Percentiles rank a stretch among this genome's conserved stretches.
phyloP scores from a whole-genome alignment of 768 basidiomycete genomes.

The Tulasnella sp. region DNA sequence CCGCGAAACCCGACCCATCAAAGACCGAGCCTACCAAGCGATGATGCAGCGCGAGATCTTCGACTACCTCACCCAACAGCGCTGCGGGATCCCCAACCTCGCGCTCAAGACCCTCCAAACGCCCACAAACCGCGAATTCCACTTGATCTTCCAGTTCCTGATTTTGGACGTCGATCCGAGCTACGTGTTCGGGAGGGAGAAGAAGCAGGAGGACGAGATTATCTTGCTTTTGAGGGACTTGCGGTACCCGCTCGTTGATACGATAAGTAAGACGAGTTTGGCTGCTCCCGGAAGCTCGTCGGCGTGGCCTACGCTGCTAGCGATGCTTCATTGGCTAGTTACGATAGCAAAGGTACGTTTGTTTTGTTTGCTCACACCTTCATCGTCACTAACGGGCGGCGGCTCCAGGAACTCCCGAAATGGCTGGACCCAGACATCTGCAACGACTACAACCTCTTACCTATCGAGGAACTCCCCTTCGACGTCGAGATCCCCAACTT shows the following conservation, averaged over 20 bases:
- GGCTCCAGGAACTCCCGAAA: conserved; percentile 30
- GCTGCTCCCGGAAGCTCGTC: conserved; percentile 81
- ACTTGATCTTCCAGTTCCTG: conserved; percentile 71
- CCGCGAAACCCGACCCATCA: conserved; percentile 69
- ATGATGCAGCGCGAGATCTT: conserved; percentile 71
- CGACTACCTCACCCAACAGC: conserved; percentile 37
- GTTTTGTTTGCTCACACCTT: neutral
- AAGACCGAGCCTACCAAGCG: conserved; percentile 59
- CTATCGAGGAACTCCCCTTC: conserved; percentile 23
- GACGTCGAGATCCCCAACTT: conserved; percentile 56
- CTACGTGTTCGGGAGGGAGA: conserved; percentile 41
- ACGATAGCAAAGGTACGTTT: conserved; percentile 63
- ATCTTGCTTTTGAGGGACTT: conserved; percentile 60
- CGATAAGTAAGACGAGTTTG: conserved; percentile 76
- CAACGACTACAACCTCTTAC: conserved; percentile 23
- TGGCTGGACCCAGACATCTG: conserved; percentile 24
- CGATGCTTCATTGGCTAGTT: conserved; percentile 86
- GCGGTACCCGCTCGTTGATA: conserved; percentile 68
- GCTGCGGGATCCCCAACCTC: conserved; percentile 32
- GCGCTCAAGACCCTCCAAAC: conserved; percentile 55
- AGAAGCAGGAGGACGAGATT: conserved; percentile 73
- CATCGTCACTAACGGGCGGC: too few relatives aligned
- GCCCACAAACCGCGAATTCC: conserved; percentile 80
- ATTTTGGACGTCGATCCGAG: conserved; percentile 58
- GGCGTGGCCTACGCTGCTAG: conserved; percentile 84